Base-by-base conservation (phyloP, 805 yeast genomes). In the Candida palmyrensis region DNA sequence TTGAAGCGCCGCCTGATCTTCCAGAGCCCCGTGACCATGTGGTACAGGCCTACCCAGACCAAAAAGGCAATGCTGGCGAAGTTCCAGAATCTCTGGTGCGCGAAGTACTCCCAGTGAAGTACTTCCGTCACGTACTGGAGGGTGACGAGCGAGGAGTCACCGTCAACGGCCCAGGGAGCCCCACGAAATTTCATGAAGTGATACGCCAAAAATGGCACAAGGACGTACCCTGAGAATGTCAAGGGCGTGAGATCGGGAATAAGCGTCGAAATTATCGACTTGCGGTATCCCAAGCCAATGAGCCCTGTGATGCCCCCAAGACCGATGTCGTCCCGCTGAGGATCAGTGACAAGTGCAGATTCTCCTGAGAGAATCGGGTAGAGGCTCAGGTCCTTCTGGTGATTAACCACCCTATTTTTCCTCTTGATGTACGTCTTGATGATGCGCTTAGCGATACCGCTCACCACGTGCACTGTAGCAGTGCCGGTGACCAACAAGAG, bases 261-360 rank as follows among this genome's bases (percentile, higher is more conserved):
- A 24, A 44, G 47, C 30, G 62, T 54, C 12, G 66, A 63, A 4
- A 71, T 62, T 36, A 64, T 50, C 5, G 79, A 68, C 38, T 57
- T 64, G 39, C 69, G 63, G 17, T 71, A 56, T 1, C 82, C 83
- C 14, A 75, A 49, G 0, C 84, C 84, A 11, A 77, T 42, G 7
- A 75, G 39, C n/a, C 75, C 62, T 2, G 71, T 55, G 27, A 79
- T 59, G 1, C 86, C 86, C 5, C 81, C 81, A n/a, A 79, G 54
- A 0, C 86, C 86, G 21, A 62, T 57, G 32, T 66, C 62, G 35
- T 72, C 75, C 19, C 71, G 52, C n/a, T 11, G 56, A 32, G 53
- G 53, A 22, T 59, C 60, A 22, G 60, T 56, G 15, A 44, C 45
- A 45, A 20, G 52, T 40, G 35, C 35, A 27, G 19, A 21, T 33